Conservation (phyloP, 2,329 filamentous ascomycete genomes). For the Diaporthe citriasiana region DNA sequence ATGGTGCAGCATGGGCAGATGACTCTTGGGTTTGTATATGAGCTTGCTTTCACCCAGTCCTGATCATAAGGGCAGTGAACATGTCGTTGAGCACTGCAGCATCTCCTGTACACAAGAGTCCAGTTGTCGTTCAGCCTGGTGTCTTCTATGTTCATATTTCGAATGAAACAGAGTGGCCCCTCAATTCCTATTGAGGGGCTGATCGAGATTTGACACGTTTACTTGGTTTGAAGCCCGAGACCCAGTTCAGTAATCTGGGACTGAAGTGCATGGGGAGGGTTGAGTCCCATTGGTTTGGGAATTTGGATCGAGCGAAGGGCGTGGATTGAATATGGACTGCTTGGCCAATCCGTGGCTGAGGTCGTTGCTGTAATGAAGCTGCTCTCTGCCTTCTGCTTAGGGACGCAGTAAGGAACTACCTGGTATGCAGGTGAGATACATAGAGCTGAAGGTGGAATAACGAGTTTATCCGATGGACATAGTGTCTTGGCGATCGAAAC, state of each 20-base stretch:
- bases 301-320: neutral
- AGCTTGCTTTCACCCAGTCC: slow-evolving; percentile 21
- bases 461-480: neutral
- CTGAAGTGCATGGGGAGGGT: neutral
- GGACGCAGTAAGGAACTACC: too few relatives aligned
- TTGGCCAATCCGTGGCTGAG: neutral
- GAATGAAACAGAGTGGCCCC: neutral
- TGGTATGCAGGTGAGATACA: neutral
- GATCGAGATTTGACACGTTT: neutral
- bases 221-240: neutral
- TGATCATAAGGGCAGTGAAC: neutral
- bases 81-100: neutral
- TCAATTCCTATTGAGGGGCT: neutral
- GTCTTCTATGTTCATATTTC: neutral
- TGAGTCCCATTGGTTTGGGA: neutral
- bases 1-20: slow-evolving; percentile 21
- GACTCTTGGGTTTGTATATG: slow-evolving; percentile 19
- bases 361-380: neutral
- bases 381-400: neutral
- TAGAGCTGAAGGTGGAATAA: neutral
- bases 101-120: neutral
- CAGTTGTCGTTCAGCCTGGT: neutral
- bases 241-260: too few relatives aligned
- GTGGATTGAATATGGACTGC: neutral
- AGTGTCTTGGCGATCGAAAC: neutral